A percentile compares a stretch with the other conserved stretches of the same genome.
phyloP scores from a whole-genome alignment of 2,329 filamentous ascomycete species.

The Phialocephala sp. region DNA sequence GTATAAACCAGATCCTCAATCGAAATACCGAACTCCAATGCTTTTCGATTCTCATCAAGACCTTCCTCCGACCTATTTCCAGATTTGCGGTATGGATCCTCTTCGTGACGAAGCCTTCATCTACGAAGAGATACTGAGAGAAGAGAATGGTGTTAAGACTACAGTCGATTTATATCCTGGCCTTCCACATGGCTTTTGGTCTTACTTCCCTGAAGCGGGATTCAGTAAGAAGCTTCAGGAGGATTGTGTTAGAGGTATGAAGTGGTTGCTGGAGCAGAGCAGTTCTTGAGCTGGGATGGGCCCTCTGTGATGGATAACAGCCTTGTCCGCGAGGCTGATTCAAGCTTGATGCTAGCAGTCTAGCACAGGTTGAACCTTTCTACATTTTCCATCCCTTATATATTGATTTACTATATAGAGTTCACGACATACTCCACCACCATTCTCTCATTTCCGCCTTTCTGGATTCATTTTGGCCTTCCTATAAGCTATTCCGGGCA shows the following conservation, averaged over 20 bases:
- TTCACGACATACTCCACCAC: not conserved
- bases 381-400: not conserved
- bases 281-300: not conserved
- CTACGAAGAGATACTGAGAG: constrained; percentile 54
- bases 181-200: constrained; percentile 43
- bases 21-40: constrained; percentile 43
- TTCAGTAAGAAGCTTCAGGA: constrained; percentile 36
- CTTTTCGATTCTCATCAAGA: constrained; percentile 42
- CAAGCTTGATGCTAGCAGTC: not conserved
- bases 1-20: constrained; percentile 42
- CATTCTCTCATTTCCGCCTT: not conserved
- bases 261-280: constrained; percentile 32
- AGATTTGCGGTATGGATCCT: constrained; percentile 56
- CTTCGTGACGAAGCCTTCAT: constrained; percentile 58
- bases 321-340: not conserved
- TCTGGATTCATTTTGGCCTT: not conserved
- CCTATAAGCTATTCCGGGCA: not conserved
- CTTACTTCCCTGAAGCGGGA: constrained; percentile 36
- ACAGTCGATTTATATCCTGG: constrained; percentile 43
- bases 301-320: not conserved
- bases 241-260: constrained; percentile 33
- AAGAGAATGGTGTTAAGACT: constrained; percentile 44
- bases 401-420: not conserved
- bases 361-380: not conserved
- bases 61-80: constrained; percentile 55